Evolutionary conservation across 2,329 filamentous ascomycete species (phyloP), one percentile per base, ranked within the genome.

Genomic region (Exophiala phaeomuriformis): DNA sequence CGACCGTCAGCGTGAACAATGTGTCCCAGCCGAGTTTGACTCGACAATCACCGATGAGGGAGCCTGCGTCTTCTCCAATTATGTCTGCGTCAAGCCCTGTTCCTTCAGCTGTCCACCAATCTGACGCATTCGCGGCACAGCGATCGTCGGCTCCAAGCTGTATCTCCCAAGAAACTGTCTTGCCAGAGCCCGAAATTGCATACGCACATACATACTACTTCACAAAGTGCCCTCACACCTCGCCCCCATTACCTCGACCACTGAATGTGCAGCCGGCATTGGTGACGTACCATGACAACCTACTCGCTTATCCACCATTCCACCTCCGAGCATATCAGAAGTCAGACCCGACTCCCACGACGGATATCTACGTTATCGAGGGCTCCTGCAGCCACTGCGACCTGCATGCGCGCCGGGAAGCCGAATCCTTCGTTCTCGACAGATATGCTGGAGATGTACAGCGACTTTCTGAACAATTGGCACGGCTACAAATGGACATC

Each of bases 381-480:
- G 60, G 58, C 30, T 32, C 46, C 30, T 62, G 60, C 37, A 47
- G 44, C 31, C 46, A 57, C 12, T 62, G 60, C 50, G 60, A 62
- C 43, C 43, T 54, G 12, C 29, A 50, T n/a, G 19, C 44, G 7
- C 55, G 60, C n/a, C 52, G 60, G 10, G 30, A 54, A 27, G 47
- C 56, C 27, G 58, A 60, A 44, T 53, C 51, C 9, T 33, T 36
- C 9, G 43, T 61, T 5, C 32, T 62, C 36, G 49, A 53, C 5
- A 49, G 33, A 33, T 57, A 59, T 40, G 55, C 46, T 7, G 32
- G 32, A 12, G 37, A 53, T 33, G 35, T 59, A 5, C 47, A 53
- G 30, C 46, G 50, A 9, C 51, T 60, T 29, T 52, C 49, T 6
- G 31, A 52, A 7, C 52, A 50, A 32, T 12, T 59, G 43, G 46